Evolutionary conservation across 1,284 basidiomycete species (phyloP), one percentile per base, ranked within the genome.

Genomic region (Irpex sp.): DNA sequence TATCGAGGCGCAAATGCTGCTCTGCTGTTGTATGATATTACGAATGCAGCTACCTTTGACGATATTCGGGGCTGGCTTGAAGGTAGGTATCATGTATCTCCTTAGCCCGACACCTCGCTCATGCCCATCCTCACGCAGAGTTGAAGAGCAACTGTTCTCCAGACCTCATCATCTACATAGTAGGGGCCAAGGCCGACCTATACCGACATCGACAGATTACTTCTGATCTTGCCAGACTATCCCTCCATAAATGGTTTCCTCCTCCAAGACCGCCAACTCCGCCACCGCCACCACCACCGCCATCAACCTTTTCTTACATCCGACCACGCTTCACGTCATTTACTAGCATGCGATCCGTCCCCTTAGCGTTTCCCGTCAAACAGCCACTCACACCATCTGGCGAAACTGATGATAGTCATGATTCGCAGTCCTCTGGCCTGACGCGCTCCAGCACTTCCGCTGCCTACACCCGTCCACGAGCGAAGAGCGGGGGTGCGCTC

Each of bases 1-100:
- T 98, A 98, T 84, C 90, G 97, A 75, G 97, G 96, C 73, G 95
- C 96, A 67, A 94, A 97, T 72, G 97, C 97, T 63, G 97, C 97
- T 31, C 87, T 99, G 60, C 85, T 98, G 66, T 87, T 98, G 70
- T 99, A 99, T 79, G 97, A 99, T 82, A 96, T 99, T 70, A 99
- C 97, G 71, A 94, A 93, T 77, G 82, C 86, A 68, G 82, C 90
- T 63, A 93, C 92, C 57, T 97, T 98, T 79, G 86, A 94, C 65
- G 96, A 97, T 75, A 87, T 98, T 66, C 85, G 91, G 66, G 91
- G 92, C 60, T 98, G 97, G 96, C 84, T 98, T 63, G 92, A 96
- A 79, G 95, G 93, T 88, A 65, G 56, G 76, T 57, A 59, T 52
- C 70, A 66, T 59, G 65, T 68, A 21, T 26, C 3, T 26, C 19